A percentile compares a stretch with the other conserved stretches of the same genome.
phyloP scores from a whole-genome alignment of 352 stramenopile species.

The Phytophthora meadii region DNA sequence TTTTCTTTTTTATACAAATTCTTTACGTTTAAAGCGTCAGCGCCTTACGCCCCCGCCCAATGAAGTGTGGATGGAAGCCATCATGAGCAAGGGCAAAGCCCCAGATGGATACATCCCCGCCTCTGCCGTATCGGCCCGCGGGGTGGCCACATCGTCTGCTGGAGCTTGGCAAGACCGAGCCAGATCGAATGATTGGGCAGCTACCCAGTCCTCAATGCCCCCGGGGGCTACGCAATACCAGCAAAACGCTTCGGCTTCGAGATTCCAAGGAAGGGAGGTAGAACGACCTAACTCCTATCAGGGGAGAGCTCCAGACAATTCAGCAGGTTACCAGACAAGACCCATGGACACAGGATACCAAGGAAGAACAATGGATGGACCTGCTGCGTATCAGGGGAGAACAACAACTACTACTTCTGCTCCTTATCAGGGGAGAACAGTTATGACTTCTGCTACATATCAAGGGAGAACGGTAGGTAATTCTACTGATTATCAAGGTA shows the following conservation, averaged over 20 bases:
- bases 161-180: conserved; percentile 17
- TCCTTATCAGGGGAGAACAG: conserved; percentile 14
- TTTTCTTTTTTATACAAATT: not conserved
- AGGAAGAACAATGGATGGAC: conserved; percentile 4
- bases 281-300: conserved; percentile 16
- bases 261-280: conserved; percentile 18
- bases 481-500: conserved; percentile 16
- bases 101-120: conserved; percentile 29
- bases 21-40: conserved; percentile 31
- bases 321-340: conserved; percentile 5
- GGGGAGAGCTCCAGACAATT: conserved; percentile 7
- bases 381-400: conserved; percentile 12
- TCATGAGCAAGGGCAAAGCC: conserved; percentile 69
- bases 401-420: conserved; percentile 1
- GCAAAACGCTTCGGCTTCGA: conserved; percentile 9
- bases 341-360: conserved; percentile 17
- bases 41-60: conserved; percentile 51
- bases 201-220: not conserved
- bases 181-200: conserved; percentile 2
- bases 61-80: conserved; percentile 74
- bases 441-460: conserved; percentile 17
- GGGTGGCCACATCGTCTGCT: conserved; percentile 6
- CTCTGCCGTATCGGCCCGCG: not conserved
- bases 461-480: conserved; percentile 11
- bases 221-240: conserved; percentile 12